Percentiles rank a stretch among this genome's conserved stretches.
phyloP scores from a whole-genome alignment of 2,329 filamentous ascomycete genomes.

The Aspergillus fructus region DNA sequence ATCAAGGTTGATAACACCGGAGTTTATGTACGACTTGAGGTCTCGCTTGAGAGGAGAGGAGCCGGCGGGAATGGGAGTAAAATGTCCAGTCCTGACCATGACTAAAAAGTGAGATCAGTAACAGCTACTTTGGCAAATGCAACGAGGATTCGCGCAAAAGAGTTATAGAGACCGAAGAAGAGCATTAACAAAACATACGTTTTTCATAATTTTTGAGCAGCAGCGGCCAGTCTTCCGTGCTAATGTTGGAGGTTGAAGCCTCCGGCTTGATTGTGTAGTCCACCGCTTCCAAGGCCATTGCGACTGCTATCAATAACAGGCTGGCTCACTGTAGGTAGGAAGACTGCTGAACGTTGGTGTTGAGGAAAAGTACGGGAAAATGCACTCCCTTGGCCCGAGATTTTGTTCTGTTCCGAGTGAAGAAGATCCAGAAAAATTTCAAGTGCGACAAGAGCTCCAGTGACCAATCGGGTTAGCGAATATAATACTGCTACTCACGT shows the following conservation, averaged over 20 bases:
- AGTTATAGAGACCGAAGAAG: conserved; percentile 1
- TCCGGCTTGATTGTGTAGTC: conserved; percentile 93
- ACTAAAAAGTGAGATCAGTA: conserved; percentile 53
- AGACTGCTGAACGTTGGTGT: conserved; percentile 19
- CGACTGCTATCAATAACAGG: conserved; percentile 34
- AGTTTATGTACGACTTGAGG: conserved; percentile 94
- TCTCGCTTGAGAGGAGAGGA: conserved; percentile 90
- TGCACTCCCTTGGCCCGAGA: conserved; percentile 21
- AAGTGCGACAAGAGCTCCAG: conserved; percentile 24
- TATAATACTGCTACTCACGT: conserved; percentile 18
- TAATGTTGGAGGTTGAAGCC: conserved; percentile 71
- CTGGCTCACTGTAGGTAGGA: conserved; percentile 20
- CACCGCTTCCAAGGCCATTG: conserved; percentile 61
- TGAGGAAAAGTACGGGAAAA: conserved; percentile 21
- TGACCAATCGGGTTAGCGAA: conserved; percentile 25
- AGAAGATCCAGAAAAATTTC: conserved; percentile 29
- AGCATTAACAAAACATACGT: conserved; percentile 57
- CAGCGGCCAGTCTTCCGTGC: conserved; percentile 89
- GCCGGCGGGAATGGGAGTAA: conserved; percentile 92
- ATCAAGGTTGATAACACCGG: conserved; percentile 97
- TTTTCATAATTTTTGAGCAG: conserved; percentile 95
- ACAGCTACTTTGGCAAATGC: conserved; percentile 7
- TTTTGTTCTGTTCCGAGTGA: conserved; percentile 25
- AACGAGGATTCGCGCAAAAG: conserved; percentile 4
- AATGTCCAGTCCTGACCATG: conserved; percentile 90